phyloP scores from a whole-genome alignment of 1,284 basidiomycete species.

The Melanopsichium pennsylvanicum region DNA sequence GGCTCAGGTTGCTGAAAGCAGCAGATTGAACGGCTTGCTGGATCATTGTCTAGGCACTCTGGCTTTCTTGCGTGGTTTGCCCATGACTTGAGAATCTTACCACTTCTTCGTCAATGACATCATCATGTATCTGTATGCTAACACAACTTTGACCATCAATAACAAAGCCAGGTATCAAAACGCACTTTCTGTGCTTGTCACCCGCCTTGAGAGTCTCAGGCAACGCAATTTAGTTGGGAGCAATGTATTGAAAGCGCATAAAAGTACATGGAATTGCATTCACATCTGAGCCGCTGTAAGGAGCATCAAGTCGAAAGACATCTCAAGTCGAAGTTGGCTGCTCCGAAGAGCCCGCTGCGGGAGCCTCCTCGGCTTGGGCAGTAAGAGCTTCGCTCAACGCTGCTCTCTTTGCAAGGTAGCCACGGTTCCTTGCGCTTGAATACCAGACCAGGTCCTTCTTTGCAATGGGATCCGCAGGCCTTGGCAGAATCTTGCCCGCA shows the following conservation, averaged over 20 bases:
- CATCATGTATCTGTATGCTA: no score
- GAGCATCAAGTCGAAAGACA: no score
- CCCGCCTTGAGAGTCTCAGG: no score
- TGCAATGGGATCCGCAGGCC: slow-evolving; percentile 53
- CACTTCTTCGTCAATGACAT: no score
- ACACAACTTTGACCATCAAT: no score
- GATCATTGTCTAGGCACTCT: slow-evolving; percentile 62
- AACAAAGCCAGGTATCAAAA: no score
- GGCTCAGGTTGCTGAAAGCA: slow-evolving; percentile 47
- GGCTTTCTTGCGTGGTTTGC: slow-evolving; percentile 58
- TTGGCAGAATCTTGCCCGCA: slow-evolving; percentile 50
- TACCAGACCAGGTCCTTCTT: slow-evolving; percentile 61
- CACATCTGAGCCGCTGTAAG: no score
- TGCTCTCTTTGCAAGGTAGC: slow-evolving; percentile 48
- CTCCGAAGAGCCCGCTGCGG: background rate
- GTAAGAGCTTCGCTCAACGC: slow-evolving; percentile 22
- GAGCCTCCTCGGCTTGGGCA: slow-evolving; percentile 4
- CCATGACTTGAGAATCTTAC: slow-evolving; percentile 45
- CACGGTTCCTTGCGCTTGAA: slow-evolving; percentile 44
- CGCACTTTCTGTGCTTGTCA: no score
- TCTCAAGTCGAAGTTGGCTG: no score
- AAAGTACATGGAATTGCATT: slow-evolving; percentile 26
- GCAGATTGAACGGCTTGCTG: slow-evolving; percentile 51
- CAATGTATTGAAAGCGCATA: slow-evolving; percentile 4
- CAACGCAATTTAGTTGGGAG: no score